Evolutionary conservation across 192 early-diverging fungal genomes (phyloP).

Genomic region (Backusella luteola): DNA sequence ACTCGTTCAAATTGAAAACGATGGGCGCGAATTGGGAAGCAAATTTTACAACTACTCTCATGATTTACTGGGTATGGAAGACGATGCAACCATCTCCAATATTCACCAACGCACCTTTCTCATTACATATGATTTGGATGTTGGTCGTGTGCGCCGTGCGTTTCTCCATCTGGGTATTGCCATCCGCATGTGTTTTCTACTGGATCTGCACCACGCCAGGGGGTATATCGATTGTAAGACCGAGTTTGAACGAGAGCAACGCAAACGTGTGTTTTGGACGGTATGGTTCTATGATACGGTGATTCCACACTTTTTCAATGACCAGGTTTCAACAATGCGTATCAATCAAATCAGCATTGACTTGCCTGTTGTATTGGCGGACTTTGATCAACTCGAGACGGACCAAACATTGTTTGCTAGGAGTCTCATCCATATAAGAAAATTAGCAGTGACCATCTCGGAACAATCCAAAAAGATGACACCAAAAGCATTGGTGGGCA

Average conservation of each 20-base stretch:
- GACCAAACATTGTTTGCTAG: constrained; percentile 15
- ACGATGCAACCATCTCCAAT: constrained; percentile 10
- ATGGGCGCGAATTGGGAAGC: not conserved
- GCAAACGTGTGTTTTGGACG: constrained; percentile 27
- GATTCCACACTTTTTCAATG: constrained; percentile 22
- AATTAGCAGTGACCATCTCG: not conserved
- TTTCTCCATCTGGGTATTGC: constrained; percentile 21
- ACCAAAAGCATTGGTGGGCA: not conserved
- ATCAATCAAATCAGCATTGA: constrained; percentile 22
- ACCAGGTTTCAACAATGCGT: constrained; percentile 14
- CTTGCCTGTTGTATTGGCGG: not conserved
- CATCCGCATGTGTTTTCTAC: constrained; percentile 24
- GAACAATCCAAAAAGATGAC: constrained; percentile 2
- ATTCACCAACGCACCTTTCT: constrained; percentile 20
- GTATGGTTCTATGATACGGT: constrained; percentile 30
- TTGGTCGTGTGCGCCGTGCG: constrained; percentile 15
- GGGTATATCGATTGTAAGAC: constrained; percentile 20
- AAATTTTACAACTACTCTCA: constrained; percentile 9
- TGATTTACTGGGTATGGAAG: not conserved
- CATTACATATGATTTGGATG: constrained; percentile 24
- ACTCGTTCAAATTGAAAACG: not conserved
- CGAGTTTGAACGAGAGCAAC: constrained; percentile 17
- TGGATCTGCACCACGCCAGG: constrained; percentile 17
- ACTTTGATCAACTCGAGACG: constrained; percentile 1
- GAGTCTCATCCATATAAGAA: not conserved